Percentiles rank a stretch among this genome's conserved stretches.
These are phyloP conservation scores for Rasamsonia emersonii DNA, from an alignment of 2,329 filamentous ascomycete genomes.

Conservation along the genomic window DNA sequence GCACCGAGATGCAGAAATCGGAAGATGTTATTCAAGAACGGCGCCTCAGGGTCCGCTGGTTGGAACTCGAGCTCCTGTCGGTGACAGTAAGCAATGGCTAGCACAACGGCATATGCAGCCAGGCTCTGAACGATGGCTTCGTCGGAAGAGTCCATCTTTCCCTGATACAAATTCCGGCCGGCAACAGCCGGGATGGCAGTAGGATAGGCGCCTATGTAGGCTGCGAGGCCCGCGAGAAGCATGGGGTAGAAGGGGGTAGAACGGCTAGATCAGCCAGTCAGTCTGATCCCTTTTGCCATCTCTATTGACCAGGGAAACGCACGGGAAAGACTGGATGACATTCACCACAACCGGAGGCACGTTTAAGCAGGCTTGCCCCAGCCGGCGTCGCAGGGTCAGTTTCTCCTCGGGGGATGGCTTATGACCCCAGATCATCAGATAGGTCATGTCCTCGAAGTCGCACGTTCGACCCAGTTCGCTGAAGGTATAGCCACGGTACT, in stretches of 20 bases:
- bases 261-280: constrained; percentile 1
- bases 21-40: constrained; percentile 49
- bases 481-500: no score
- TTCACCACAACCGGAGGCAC: background rate
- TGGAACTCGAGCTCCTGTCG: constrained; percentile 13
- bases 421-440: background rate
- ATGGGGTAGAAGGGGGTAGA: no score
- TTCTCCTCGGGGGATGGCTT: no score
- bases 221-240: constrained; percentile 21
- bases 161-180: constrained; percentile 17
- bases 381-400: background rate
- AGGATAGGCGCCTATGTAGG: constrained; percentile 16
- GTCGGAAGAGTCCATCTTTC: constrained; percentile 13
- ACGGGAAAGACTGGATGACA: background rate
- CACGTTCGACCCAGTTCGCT: background rate
- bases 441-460: background rate
- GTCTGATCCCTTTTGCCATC: no score
- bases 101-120: constrained; percentile 18
- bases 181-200: constrained; percentile 15
- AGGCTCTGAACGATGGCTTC: constrained; percentile 16
- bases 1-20: constrained; percentile 46
- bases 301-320: background rate
- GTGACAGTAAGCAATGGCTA: constrained; percentile 19
- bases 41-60: constrained; percentile 29
- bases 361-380: background rate